Evolutionary conservation across 768 basidiomycete genomes (phyloP).

Genomic region (Tylopilus vinaceipallidus): DNA sequence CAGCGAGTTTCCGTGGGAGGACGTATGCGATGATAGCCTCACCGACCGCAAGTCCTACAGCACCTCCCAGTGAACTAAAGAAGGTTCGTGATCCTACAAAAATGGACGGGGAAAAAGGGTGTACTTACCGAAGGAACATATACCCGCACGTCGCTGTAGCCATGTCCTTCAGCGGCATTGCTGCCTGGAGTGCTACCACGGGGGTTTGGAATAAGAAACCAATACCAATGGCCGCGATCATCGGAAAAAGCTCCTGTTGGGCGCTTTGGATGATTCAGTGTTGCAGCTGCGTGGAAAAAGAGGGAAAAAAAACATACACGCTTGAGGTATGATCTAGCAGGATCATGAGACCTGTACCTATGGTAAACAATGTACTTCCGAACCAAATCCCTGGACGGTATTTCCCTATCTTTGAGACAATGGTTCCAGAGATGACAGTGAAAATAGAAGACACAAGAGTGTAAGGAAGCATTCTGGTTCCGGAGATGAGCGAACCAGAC

Average conservation of each 20-base stretch:
- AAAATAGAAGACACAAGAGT: slow-evolving; percentile 55
- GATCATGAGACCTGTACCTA: slow-evolving; percentile 74
- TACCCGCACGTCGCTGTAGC: slow-evolving; percentile 76
- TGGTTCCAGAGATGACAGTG: slow-evolving; percentile 54
- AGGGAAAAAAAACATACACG: slow-evolving; percentile 30
- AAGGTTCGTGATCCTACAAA: not conserved
- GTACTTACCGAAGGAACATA: slow-evolving; percentile 57
- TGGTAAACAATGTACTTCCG: slow-evolving; percentile 52
- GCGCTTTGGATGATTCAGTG: slow-evolving; percentile 39
- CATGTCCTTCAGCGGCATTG: slow-evolving; percentile 86
- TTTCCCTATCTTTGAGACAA: slow-evolving; percentile 53
- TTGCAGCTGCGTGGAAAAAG: not conserved
- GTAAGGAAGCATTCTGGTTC: slow-evolving; percentile 64
- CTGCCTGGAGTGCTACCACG: slow-evolving; percentile 75
- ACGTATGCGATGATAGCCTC: slow-evolving; percentile 68
- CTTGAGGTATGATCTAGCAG: slow-evolving; percentile 59
- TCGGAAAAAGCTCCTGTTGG: slow-evolving; percentile 58
- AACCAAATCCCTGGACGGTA: slow-evolving; percentile 68
- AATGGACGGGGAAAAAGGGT: not conserved
- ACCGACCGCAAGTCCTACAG: slow-evolving; percentile 68
- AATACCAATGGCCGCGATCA: slow-evolving; percentile 63
- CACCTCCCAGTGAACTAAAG: slow-evolving; percentile 63
- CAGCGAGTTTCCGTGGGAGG: slow-evolving; percentile 32
- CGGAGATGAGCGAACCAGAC: not conserved
- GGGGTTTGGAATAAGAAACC: slow-evolving; percentile 68